phyloP scores from a whole-genome alignment of 495 filamentous ascomycete species.

The Penicillium riverlandense region DNA sequence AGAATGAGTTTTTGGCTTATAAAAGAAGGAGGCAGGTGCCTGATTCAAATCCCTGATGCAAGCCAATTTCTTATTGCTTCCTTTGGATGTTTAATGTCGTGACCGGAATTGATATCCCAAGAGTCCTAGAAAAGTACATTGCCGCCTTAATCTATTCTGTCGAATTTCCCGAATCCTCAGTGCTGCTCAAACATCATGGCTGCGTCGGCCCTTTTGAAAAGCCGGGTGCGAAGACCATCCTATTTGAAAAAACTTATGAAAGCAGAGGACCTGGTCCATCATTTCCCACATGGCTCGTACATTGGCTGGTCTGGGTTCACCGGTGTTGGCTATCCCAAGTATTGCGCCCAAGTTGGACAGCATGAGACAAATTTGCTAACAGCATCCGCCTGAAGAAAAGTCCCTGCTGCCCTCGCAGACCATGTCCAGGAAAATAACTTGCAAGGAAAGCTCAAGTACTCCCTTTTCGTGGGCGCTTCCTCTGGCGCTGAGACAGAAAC shows the following conservation, averaged over 20 bases:
- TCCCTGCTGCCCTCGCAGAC: slow-evolving; percentile 78
- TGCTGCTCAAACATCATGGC: slow-evolving; percentile 18
- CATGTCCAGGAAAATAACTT: slow-evolving; percentile 86
- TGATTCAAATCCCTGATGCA: no score
- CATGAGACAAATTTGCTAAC: not conserved
- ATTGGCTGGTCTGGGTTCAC: slow-evolving; percentile 91
- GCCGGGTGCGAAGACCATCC: slow-evolving; percentile 66
- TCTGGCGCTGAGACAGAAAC: slow-evolving; percentile 89
- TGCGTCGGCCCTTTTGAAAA: slow-evolving; percentile 68
- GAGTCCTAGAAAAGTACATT: no score
- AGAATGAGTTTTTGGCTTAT: no score
- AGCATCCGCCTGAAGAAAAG: slow-evolving; percentile 46
- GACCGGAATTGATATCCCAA: no score
- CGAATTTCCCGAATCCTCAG: no score
- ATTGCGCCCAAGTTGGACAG: not conserved
- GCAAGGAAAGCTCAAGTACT: slow-evolving; percentile 77
- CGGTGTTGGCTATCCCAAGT: slow-evolving; percentile 87
- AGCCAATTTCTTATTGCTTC: no score
- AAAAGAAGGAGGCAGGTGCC: no score
- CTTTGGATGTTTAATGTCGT: no score
- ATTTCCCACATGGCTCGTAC: slow-evolving; percentile 76
- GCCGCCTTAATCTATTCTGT: no score
- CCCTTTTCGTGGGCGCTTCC: slow-evolving; percentile 84
- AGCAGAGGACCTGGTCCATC: slow-evolving; percentile 70
- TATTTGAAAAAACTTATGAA: slow-evolving; percentile 73